Conservation (phyloP, 164 flowering plant species). For the Pachysandra terminalis region DNA sequence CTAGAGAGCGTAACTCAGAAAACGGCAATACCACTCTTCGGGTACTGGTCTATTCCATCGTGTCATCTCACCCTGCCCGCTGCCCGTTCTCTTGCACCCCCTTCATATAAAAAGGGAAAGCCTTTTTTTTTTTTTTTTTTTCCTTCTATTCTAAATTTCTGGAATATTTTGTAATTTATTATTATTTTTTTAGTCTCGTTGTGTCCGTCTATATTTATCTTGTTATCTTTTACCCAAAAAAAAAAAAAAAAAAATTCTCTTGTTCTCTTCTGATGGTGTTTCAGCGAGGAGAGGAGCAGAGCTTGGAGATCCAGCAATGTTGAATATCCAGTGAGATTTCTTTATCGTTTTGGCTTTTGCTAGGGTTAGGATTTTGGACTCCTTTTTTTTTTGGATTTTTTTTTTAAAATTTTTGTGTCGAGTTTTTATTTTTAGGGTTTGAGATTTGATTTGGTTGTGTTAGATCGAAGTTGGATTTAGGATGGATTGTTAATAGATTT, state of each 20-base stretch:
- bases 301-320: slow-evolving; percentile 10
- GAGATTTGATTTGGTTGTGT: slow-evolving; percentile 1
- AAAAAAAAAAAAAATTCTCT: no score
- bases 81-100: slow-evolving; percentile 1
- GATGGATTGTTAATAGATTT: background rate
- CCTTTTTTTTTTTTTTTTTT: no score
- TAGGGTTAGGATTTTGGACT: slow-evolving; percentile 10
- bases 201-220: background rate
- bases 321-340: slow-evolving; percentile 4
- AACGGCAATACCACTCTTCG: background rate
- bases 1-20: background rate
- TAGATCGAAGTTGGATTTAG: background rate
- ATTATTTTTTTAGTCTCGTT: no score
- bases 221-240: no score
- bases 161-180: background rate
- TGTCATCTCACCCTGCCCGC: background rate
- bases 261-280: background rate
- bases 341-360: background rate
- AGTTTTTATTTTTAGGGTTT: background rate
- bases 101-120: background rate
- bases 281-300: background rate
- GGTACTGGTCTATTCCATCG: background rate
- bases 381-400: background rate
- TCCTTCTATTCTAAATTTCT: no score
- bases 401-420: background rate